Evolutionary conservation across 1,284 basidiomycete genomes (phyloP), one percentile per base, ranked within the genome.

Genomic region (Leccinum idahoense): DNA sequence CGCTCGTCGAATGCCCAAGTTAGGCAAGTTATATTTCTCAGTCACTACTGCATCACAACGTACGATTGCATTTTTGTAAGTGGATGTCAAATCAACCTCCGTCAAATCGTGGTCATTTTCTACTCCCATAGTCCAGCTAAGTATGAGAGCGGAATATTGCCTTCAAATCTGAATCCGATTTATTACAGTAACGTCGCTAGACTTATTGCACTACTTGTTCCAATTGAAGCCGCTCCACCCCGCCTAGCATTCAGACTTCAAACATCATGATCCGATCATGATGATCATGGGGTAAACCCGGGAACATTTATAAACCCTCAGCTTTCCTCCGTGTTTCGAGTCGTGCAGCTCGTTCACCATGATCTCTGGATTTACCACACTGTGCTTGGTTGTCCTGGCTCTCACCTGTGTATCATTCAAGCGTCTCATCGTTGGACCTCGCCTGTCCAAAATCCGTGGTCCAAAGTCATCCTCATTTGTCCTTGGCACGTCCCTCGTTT

Each of bases 401-500:
- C 46, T 49, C 46, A 0, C 18, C 7, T 75, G 67, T 60, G 49
- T 14, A 11, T 11, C 69, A 6, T 61, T 67, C 18, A 62, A 62
- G 7, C 58, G 35, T 15, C 58, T 63, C 46, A 63, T 2, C 11
- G 18, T 60, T 57, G 62, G 62, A 7, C 58, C 69, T 2, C 66
- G 70, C 15, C 29, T 77, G 46, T 55, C 68, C 23, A 65, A 68
- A 23, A 64, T 78, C 32, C 69, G 66, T 18, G 76, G 75, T 1
- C 76, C 77, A 7, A 66, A 66, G 44, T 60, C 76, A 12, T 62
- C 71, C 12, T 74, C 77, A 0, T 76, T 75, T 57, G 10, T 73
- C 32, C 62, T 76, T n/a, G 76, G 77, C 74, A 57, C 18, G 64
- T 39, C 4, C 59, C 12, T 39, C 7, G n/a, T n/a, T n/a, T n/a